Evolutionary conservation across 2,329 filamentous ascomycete species (phyloP).

Genomic region (Chaetomium globosum): DNA sequence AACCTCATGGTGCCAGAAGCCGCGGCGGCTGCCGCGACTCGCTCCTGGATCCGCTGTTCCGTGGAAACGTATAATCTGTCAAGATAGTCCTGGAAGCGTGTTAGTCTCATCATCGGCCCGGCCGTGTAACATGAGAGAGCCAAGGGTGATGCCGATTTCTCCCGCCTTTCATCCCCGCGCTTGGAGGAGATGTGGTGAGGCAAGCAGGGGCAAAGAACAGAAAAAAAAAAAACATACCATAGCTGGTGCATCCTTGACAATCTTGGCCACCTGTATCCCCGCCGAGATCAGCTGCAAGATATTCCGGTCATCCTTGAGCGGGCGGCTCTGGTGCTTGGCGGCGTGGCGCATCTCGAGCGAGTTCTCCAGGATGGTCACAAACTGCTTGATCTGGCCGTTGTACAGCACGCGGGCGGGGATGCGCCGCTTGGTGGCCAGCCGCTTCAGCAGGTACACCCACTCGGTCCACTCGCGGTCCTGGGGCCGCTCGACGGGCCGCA

Average conservation of each 20-base stretch:
- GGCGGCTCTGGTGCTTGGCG: slow-evolving; percentile 79
- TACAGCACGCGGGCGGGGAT: slow-evolving; percentile 83
- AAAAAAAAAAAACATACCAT: slow-evolving; percentile 52
- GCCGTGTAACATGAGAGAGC: no score
- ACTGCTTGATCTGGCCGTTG: slow-evolving; percentile 88
- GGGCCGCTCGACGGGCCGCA: slow-evolving; percentile 72
- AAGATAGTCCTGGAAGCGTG: slow-evolving; percentile 58
- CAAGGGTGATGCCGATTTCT: background rate
- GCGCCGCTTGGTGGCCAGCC: slow-evolving; percentile 80
- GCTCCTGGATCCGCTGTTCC: slow-evolving; percentile 75
- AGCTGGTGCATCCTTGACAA: slow-evolving; percentile 78
- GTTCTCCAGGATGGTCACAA: slow-evolving; percentile 86
- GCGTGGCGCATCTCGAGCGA: slow-evolving; percentile 86
- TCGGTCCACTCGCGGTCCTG: slow-evolving; percentile 87
- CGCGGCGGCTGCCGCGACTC: slow-evolving; percentile 46
- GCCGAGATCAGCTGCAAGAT: slow-evolving; percentile 85
- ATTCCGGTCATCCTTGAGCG: slow-evolving; percentile 85
- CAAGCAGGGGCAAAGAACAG: background rate
- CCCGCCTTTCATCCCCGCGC: no score
- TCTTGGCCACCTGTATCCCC: slow-evolving; percentile 84
- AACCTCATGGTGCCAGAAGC: slow-evolving; percentile 29
- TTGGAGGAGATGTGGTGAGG: no score
- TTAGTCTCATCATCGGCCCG: background rate
- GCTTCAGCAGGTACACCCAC: slow-evolving; percentile 86
- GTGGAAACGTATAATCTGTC: slow-evolving; percentile 81